Evolutionary conservation across 225 moss, liverwort and hornwort species (phyloP).

Genomic region (Marchantia polymorpha): DNA sequence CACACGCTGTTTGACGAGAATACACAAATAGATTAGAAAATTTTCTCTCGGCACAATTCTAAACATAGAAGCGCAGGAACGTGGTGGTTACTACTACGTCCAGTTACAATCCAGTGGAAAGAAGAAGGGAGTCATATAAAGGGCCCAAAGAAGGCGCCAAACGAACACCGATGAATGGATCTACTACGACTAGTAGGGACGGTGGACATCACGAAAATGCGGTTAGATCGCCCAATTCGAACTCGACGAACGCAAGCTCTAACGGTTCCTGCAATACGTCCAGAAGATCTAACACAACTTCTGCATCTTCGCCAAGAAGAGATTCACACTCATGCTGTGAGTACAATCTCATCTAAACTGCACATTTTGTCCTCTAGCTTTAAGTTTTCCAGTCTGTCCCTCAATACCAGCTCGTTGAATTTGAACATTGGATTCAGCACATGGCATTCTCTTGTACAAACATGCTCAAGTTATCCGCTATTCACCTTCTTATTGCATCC

Average conservation of each 20-base stretch:
- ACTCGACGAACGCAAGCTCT: conserved; percentile 32
- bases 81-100: neutral
- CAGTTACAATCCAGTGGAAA: conserved; percentile 84
- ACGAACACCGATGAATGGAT: conserved; percentile 46
- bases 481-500: neutral
- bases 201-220: conserved; percentile 26
- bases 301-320: conserved; percentile 25
- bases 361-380: neutral
- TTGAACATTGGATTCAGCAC: no score
- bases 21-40: no score
- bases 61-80: no score
- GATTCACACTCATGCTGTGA: conserved; percentile 20
- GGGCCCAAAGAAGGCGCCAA: conserved; percentile 75
- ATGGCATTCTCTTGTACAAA: neutral
- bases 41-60: no score
- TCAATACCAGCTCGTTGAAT: no score
- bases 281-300: conserved; percentile 27
- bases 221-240: conserved; percentile 34
- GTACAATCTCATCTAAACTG: neutral
- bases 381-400: neutral
- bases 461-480: neutral
- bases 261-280: conserved; percentile 25
- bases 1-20: no score
- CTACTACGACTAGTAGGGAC: conserved; percentile 47
- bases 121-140: conserved; percentile 73